Evolutionary conservation across 306 rosid genomes (phyloP), one percentile per base, ranked within the genome.

Genomic region (Amphicarpaea edgeworthii): DNA sequence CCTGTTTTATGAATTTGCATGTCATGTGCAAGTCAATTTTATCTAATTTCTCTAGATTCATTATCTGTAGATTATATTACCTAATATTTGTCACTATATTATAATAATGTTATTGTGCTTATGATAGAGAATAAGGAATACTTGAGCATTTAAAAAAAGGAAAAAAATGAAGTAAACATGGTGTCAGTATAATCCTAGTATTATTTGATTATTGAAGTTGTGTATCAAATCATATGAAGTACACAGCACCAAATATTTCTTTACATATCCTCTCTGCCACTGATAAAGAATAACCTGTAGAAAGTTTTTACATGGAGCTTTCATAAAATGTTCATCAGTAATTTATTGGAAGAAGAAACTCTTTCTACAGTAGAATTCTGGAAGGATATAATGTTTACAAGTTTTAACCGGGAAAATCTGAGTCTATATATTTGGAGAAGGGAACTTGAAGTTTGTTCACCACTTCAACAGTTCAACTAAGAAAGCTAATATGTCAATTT

Each of bases 401-500:
- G 53, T 11, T 70, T 59, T 59, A 54, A 61, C n/a, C 2, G n/a
- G 68, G 32, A 68, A 62, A 43, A 55, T 42, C 63, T 59, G 8
- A 16, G 21, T 24, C 38, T 63, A 4, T 72, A 10, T 37, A 60
- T 51, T 76, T 76, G 68, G 46, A 61, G 21, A 60, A 57, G 53
- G 43, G 32, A 64, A 77, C 57, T 21, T 45, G 26, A 34, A 47
- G 21, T 57, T 12, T 66, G 14, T 46, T 58, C 19, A 42, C 63
- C 43, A 63, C 61, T 46, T 70, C 77, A 47, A 46, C n/a, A 63
- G 68, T 46, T 70, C 77, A 47, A 55, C n/a, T 32, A 61, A 66
- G 77, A 60, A 42, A 41, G 58, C 16, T 61, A 50, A 65, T 17
- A 11, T 57, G 47, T 68, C 47, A 63, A 23, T 50, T 68, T 75